Evolutionary conservation across 331 rosid genomes (phyloP).

Genomic region (Spiraea crenata): DNA sequence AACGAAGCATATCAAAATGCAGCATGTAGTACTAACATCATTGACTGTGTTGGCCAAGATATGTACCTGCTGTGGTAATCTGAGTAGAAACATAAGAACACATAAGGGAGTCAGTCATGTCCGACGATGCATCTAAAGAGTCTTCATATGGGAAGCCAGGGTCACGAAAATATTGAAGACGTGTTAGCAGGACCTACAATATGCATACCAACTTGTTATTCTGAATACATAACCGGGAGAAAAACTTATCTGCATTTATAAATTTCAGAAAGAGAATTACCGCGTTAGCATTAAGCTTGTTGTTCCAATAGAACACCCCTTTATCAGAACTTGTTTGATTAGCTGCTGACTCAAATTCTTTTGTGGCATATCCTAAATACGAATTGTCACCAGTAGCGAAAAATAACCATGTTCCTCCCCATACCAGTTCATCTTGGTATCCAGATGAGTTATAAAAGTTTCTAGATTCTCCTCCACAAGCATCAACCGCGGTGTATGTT

Average conservation of each 20-base stretch:
- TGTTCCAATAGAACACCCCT: slow-evolving; percentile 66
- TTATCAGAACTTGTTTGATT: slow-evolving; percentile 42
- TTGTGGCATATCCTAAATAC: slow-evolving; percentile 49
- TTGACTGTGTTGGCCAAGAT: slow-evolving; percentile 4
- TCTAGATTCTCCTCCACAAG: slow-evolving; percentile 69
- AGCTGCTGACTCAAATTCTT: slow-evolving; percentile 32
- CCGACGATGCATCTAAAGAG: slow-evolving; percentile 43
- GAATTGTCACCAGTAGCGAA: slow-evolving; percentile 51
- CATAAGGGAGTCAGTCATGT: slow-evolving; percentile 51
- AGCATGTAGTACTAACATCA: not conserved
- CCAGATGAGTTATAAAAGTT: slow-evolving; percentile 54
- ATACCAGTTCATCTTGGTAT: slow-evolving; percentile 63
- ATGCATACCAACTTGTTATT: slow-evolving; percentile 12
- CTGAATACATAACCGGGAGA: not conserved
- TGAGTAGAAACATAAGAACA: slow-evolving; percentile 52
- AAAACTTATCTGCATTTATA: not conserved
- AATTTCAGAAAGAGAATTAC: slow-evolving; percentile 37
- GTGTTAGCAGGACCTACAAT: slow-evolving; percentile 58
- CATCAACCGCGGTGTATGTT: slow-evolving; percentile 48
- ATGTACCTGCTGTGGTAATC: slow-evolving; percentile 54
- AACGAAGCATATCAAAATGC: not conserved
- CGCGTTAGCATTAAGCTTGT: slow-evolving; percentile 58
- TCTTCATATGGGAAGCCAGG: slow-evolving; percentile 58
- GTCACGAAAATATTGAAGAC: slow-evolving; percentile 60
- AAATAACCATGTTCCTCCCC: slow-evolving; percentile 86